These are phyloP conservation scores for Monosporascus sp. DNA, from an alignment of 2,329 filamentous ascomycete species.

Conservation along the genomic window DNA sequence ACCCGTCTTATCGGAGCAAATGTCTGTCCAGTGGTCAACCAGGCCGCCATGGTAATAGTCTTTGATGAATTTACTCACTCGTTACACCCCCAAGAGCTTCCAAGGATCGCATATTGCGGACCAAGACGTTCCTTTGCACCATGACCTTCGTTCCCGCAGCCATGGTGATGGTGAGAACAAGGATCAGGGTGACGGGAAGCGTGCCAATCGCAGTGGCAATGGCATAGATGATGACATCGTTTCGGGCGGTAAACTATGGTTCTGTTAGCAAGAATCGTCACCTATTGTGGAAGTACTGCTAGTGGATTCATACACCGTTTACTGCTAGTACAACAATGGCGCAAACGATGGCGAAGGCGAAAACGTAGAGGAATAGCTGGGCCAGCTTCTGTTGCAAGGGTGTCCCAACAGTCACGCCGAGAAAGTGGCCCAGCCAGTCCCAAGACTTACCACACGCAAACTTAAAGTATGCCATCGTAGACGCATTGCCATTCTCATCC, in stretches of 20 bases:
- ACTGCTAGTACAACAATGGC: too few species aligned
- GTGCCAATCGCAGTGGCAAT: conserved; percentile 46
- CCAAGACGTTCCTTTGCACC: conserved; percentile 50
- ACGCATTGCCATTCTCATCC: conserved; percentile 44
- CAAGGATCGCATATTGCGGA: conserved; percentile 56
- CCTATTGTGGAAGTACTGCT: too few species aligned
- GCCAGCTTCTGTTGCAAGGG: conserved; percentile 80
- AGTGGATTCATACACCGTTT: too few species aligned
- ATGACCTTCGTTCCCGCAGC: conserved; percentile 51
- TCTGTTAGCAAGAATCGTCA: conserved; percentile 47
- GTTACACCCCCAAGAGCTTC: conserved; percentile 66
- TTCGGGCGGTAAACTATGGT: conserved; percentile 39
- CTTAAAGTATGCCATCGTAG: conserved; percentile 35
- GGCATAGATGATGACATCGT: conserved; percentile 53
- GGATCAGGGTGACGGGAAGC: conserved; percentile 52
- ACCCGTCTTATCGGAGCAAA: conserved; percentile 68
- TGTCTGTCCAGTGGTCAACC: conserved; percentile 32
- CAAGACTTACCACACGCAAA: conserved; percentile 37
- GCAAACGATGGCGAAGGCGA: conserved; percentile 60
- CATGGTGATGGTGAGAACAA: conserved; percentile 60
- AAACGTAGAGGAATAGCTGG: conserved; percentile 72
- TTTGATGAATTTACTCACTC: not conserved
- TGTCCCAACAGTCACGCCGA: conserved; percentile 64
- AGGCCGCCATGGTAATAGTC: too few species aligned
- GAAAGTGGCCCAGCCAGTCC: conserved; percentile 38